Conservation (phyloP, 495 filamentous ascomycete species). For the Lichenothelia convexa region DNA sequence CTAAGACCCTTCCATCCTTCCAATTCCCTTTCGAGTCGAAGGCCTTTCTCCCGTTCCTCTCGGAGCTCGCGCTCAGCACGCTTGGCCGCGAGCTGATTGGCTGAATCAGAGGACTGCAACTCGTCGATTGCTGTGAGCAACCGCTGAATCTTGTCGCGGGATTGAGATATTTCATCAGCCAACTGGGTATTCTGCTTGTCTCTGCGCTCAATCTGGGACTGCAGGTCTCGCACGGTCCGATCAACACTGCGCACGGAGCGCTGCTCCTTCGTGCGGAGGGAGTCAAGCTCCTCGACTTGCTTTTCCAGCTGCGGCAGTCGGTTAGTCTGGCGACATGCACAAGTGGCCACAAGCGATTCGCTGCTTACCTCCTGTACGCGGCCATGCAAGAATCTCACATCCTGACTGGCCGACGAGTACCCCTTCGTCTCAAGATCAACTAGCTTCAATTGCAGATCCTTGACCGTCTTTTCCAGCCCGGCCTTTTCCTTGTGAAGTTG, state of each 20-base stretch:
- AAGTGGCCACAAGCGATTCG: constrained; percentile 4
- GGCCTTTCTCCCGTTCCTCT: constrained; percentile 68
- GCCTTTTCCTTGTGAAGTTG: constrained; percentile 87
- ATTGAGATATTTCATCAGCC: constrained; percentile 59
- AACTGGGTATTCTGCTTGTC: constrained; percentile 71
- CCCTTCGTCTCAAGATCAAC: constrained; percentile 95
- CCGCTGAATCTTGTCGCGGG: constrained; percentile 77
- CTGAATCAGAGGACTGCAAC: constrained; percentile 66
- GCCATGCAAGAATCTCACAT: constrained; percentile 87
- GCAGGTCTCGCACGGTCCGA: constrained; percentile 82
- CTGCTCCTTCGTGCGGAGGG: constrained; percentile 54
- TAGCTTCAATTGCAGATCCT: constrained; percentile 75
- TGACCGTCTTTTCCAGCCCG: constrained; percentile 70
- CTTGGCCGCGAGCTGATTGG: constrained; percentile 58
- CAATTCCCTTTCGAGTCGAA: constrained; percentile 73
- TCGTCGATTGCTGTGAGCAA: constrained; percentile 84
- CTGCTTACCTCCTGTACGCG: constrained; percentile 78
- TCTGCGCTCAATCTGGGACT: constrained; percentile 78
- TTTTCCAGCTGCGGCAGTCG: constrained; percentile 51
- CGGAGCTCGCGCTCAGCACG: constrained; percentile 77
- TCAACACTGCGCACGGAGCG: constrained; percentile 85
- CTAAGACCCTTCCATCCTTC: constrained; percentile 68
- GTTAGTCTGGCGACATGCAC: constrained; percentile 10
- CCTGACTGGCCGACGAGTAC: constrained; percentile 81
- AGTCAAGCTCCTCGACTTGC: constrained; percentile 74